Evolutionary conservation across 495 filamentous ascomycete genomes (phyloP), one percentile per base, ranked within the genome.

Genomic region (Penicillium pancosmium): DNA sequence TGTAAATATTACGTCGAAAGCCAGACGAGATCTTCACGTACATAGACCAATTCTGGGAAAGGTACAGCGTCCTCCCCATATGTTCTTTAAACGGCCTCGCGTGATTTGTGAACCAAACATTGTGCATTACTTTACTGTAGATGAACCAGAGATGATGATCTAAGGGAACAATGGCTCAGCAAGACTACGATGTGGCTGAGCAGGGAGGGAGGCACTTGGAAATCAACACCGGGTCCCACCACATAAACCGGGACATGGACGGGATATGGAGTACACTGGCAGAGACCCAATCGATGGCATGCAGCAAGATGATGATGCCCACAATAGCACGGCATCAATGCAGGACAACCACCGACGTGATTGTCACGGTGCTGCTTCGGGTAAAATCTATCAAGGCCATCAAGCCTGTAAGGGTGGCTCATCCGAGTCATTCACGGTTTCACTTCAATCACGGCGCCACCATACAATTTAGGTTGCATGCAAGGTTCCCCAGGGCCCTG

Each of bases 401-500:
- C 19, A 15, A 48, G 46, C 46, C 46, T 54, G 57, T 47, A 60
- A 60, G 57, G 57, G 57, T 50, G n/a, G 15, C 49, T 47, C 12
- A 38, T 38, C 34, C 12, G 53, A 27, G 52, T 23, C 21, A 52
- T 50, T 60, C 51, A 53, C 21, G 51, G 57, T 60, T 60, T 60
- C 57, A 60, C 34, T 52, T 25, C 51, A 27, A 60, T 55, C 23
- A 51, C 33, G 49, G 11, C 27, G n/a, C 36, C 36, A 33, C 55
- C 50, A 23, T 49, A 13, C 31, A 10, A 50, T 15, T 36, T 50
- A 46, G 38, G 44, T 52, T 57, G 55, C 15, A 61, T 65, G 62
- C 55, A 65, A 65, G 58, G 62, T 40, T 65, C 35, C 34, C 55
- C 16, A 6, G 23, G 21, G 52, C 50, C 43, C 46, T 41, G 60